These are phyloP conservation scores for Jimgerdemannia lactiflua DNA, from an alignment of 192 early-diverging fungal genomes.

Conservation along the genomic window DNA sequence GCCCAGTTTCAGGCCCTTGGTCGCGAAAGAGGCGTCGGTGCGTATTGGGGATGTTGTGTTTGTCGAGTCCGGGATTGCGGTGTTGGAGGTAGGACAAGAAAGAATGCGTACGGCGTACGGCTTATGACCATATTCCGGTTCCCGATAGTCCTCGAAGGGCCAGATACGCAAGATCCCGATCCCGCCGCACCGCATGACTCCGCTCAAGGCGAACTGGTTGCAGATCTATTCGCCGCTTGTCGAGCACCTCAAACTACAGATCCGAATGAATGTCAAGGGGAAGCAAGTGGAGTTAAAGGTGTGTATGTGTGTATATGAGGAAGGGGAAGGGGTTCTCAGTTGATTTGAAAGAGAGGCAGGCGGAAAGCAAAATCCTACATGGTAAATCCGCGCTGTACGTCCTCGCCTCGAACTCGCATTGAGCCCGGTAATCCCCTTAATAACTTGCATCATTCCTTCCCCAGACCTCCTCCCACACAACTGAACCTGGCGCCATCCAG, in stretches of 20 bases:
- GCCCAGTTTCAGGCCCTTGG: constrained; percentile 60
- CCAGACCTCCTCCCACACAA: constrained; percentile 77
- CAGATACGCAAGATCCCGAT: constrained; percentile 77
- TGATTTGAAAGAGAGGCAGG: neutral
- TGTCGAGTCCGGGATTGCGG: neutral
- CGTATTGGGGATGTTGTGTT: neutral
- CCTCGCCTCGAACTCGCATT: neutral
- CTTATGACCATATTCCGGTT: constrained; percentile 25
- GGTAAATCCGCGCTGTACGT: neutral
- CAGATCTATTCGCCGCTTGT: constrained; percentile 97
- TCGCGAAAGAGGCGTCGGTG: constrained; percentile 43
- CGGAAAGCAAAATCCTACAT: neutral
- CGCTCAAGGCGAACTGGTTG: constrained; percentile 90
- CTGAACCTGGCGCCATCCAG: constrained; percentile 87
- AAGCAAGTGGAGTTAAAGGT: constrained; percentile 88
- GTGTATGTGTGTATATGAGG: constrained; percentile 6
- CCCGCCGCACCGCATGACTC: constrained; percentile 91
- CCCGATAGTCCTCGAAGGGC: constrained; percentile 29
- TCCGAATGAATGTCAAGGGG: constrained; percentile 90
- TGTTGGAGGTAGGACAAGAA: neutral
- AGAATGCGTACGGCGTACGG: neutral
- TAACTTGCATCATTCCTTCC: neutral
- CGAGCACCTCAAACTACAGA: constrained; percentile 93
- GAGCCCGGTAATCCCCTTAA: neutral
- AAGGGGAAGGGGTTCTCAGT: neutral